Conservation (phyloP, 371 early-diverging fungal species). For the Actinomucor elegans region DNA sequence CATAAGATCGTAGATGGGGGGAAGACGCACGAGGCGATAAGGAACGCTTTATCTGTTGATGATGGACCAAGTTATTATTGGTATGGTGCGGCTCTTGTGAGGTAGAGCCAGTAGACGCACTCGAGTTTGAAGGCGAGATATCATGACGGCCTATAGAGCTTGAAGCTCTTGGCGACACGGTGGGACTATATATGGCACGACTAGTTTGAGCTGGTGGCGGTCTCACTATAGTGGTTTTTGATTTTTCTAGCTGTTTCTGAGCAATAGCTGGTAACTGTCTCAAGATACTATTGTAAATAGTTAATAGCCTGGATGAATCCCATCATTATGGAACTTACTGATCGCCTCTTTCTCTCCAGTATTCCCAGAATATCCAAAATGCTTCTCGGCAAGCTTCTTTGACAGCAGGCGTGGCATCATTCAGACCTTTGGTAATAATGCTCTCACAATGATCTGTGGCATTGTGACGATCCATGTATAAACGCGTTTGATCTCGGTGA, state of each 20-base stretch:
- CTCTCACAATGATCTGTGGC: constrained; percentile 33
- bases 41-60: constrained; percentile 8
- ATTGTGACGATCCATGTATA: constrained; percentile 36
- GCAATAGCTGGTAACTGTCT: constrained; percentile 19
- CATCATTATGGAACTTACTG: too few relatives aligned
- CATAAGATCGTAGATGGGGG: constrained; percentile 77
- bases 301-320: neutral
- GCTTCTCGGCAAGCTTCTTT: constrained; percentile 42
- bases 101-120: constrained; percentile 25
- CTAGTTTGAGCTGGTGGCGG: neutral
- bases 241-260: constrained; percentile 40
- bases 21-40: constrained; percentile 78
- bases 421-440: constrained; percentile 39
- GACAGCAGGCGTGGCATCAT: constrained; percentile 47
- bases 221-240: constrained; percentile 9
- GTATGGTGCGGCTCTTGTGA: too few relatives aligned
- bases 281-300: constrained; percentile 22
- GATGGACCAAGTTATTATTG: neutral
- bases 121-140: constrained; percentile 36
- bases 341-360: constrained; percentile 48
- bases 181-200: constrained; percentile 26
- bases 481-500: constrained; percentile 30
- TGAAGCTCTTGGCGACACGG: constrained; percentile 26
- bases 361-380: constrained; percentile 45
- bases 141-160: constrained; percentile 30